Evolutionary conservation across 108 stramenopile species (phyloP).

Genomic region (Cylindrotheca closterium): DNA sequence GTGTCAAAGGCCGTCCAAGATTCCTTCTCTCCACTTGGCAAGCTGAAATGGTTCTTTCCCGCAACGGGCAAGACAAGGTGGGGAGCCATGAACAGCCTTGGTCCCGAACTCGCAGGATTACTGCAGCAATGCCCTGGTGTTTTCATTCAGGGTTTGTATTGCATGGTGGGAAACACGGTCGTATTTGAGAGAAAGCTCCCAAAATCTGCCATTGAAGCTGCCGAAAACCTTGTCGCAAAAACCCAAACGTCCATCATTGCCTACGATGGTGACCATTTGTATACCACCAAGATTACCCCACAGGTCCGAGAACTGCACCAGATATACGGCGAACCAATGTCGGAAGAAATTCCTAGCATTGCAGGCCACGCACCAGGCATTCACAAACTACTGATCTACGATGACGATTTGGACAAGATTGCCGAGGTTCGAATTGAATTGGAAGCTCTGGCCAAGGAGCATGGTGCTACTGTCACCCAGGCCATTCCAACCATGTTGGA

Average conservation of each 20-base stretch:
- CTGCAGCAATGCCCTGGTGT: conserved; percentile 48
- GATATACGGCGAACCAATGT: conserved; percentile 78
- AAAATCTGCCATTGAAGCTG: conserved; percentile 47
- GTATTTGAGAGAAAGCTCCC: conserved; percentile 82
- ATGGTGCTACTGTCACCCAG: conserved; percentile 69
- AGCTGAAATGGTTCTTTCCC: conserved; percentile 63
- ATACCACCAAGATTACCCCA: conserved; percentile 55
- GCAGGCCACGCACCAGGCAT: conserved; percentile 41
- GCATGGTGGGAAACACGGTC: conserved; percentile 73
- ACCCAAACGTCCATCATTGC: conserved; percentile 66
- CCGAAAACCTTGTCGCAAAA: conserved; percentile 61
- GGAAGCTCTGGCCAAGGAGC: conserved; percentile 57
- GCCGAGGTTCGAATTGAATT: conserved; percentile 49
- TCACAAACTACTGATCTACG: conserved; percentile 88
- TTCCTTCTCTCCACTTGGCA: conserved; percentile 17
- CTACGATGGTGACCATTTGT: conserved; percentile 86
- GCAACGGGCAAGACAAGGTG: conserved; percentile 86
- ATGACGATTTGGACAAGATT: conserved; percentile 62
- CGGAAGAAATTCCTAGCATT: conserved; percentile 35
- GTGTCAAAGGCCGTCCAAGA: conserved; percentile 49
- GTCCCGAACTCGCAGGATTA: conserved; percentile 30
- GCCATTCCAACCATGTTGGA: conserved; percentile 93
- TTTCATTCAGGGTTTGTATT: conserved; percentile 85
- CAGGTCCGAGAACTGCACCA: conserved; percentile 60
- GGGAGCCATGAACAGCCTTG: conserved; percentile 70